These are phyloP conservation scores for Starmerella roubikii DNA, from an alignment of 805 yeast species.

Conservation along the genomic window DNA sequence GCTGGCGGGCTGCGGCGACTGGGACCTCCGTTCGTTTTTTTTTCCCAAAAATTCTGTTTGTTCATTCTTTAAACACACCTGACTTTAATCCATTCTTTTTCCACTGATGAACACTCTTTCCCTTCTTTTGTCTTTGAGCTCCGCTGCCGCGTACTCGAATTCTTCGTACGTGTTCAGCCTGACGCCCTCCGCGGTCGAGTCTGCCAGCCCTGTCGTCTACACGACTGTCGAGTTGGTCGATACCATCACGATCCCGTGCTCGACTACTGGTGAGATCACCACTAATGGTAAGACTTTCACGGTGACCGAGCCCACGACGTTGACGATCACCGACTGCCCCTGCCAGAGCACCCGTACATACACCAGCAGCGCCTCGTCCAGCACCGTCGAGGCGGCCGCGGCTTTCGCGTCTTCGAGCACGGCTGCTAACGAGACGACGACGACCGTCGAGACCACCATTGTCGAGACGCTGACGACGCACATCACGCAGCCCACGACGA, in stretches of 20 bases:
- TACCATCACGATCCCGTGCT: constrained; percentile 62
- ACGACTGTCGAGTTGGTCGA: constrained; percentile 16
- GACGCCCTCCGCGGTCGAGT: constrained; percentile 1
- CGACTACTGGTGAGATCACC: constrained; percentile 47
- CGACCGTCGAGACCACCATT: constrained; percentile 7
- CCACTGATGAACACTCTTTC: constrained; percentile 1
- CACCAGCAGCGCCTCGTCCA: not conserved
- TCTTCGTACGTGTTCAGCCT: constrained; percentile 3
- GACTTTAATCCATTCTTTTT: not conserved
- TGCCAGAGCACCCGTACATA: constrained; percentile 45
- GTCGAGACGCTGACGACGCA: constrained; percentile 33
- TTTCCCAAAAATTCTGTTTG: too few relatives aligned
- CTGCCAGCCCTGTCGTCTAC: constrained; percentile 3
- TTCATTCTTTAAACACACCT: not conserved
- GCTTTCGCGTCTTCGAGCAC: not conserved
- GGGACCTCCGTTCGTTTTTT: too few relatives aligned
- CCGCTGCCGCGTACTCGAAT: constrained; percentile 5
- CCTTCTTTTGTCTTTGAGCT: constrained; percentile 1
- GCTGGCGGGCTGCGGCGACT: too few relatives aligned
- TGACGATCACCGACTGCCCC: constrained; percentile 78
- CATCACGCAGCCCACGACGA: constrained; percentile 36
- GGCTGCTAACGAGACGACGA: not conserved
- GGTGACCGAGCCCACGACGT: constrained; percentile 64
- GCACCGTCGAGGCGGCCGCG: not conserved
- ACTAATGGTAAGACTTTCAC: constrained; percentile 27